phyloP scores from a whole-genome alignment of 1,139 yeast species.

The Candida pseudoviswanathii region DNA sequence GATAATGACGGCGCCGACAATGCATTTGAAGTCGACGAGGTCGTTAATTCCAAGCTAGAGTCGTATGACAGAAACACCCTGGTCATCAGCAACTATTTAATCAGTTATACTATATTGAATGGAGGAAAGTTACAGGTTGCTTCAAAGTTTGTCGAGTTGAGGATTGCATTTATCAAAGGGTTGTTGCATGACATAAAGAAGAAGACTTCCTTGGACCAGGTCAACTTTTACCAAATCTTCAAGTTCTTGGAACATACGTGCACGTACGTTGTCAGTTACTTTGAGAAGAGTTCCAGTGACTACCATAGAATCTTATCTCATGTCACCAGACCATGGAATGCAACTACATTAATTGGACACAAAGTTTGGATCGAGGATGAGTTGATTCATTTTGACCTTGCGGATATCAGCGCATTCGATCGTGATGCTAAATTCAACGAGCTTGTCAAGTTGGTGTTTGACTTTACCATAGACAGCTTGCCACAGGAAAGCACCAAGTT shows the following conservation, averaged over 20 bases:
- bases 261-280: constrained; percentile 27
- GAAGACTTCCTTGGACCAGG: constrained; percentile 9
- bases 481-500: constrained; percentile 1
- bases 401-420: background rate
- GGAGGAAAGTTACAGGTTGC: constrained; percentile 21
- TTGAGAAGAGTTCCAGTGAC: constrained; percentile 23
- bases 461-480: constrained; percentile 12
- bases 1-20: constrained; percentile 19
- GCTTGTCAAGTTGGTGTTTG: constrained; percentile 11
- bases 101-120: constrained; percentile 35
- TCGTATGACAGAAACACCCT: constrained; percentile 24
- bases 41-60: constrained; percentile 12
- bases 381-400: constrained; percentile 15
- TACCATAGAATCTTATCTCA: constrained; percentile 22
- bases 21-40: constrained; percentile 11
- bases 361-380: constrained; percentile 31
- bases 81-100: constrained; percentile 38
- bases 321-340: constrained; percentile 30
- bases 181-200: constrained; percentile 16
- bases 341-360: constrained; percentile 30
- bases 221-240: constrained; percentile 32
- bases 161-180: constrained; percentile 23
- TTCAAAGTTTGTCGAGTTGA: constrained; percentile 27
- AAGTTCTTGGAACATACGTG: constrained; percentile 40
- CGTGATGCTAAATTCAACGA: constrained; percentile 3